Evolutionary conservation across 441 rosid genomes (phyloP), one percentile per base, ranked within the genome.

Genomic region (Hura crepitans): DNA sequence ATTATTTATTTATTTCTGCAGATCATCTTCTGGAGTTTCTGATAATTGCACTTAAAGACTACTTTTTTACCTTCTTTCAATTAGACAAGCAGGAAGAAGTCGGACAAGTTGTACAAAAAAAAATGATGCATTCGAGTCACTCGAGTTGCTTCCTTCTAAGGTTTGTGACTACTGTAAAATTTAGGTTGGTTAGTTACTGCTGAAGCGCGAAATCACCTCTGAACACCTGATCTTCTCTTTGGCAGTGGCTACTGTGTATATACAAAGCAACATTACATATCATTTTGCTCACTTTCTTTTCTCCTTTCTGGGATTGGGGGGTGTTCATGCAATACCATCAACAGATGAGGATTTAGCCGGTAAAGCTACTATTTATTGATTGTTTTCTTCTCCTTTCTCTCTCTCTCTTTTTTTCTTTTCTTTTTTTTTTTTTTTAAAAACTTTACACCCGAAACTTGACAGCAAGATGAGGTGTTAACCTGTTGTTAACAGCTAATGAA

Each of bases 211-310:
- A 10, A 15, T 65, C 43, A n/a, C 20, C 45, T 68, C 62, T 77
- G 20, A 70, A 31, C 15, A 8, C 59, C 49, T 54, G 9, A 22
- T 30, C 9, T 37, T 53, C n/a, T 61, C 56, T 18, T 43, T 78
- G 58, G 69, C 81, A 77, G 84, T 64, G 76, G 53, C 58, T 70
- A 67, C 27, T 77, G 80, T 74, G 69, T 70, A 65, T 62, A 67
- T 70, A 17, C 28, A 31, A 35, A 60, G 57, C 23, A 13, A 66
- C 45, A 69, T 33, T 22, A 57, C 46, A 31, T 28, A 39, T 11
- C 31, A 58, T 31, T 27, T 12, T 50, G 46, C 6, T 28, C 11
- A 5, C 15, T 33, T 43, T 33, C 15, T 51, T 35, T 61, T 23
- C 14, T 4, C 51, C 27, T 6, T 37, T 50, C 13, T 14, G 12